Evolutionary conservation across 2,329 filamentous ascomycete genomes (phyloP).

Genomic region (Zarea fungicola): DNA sequence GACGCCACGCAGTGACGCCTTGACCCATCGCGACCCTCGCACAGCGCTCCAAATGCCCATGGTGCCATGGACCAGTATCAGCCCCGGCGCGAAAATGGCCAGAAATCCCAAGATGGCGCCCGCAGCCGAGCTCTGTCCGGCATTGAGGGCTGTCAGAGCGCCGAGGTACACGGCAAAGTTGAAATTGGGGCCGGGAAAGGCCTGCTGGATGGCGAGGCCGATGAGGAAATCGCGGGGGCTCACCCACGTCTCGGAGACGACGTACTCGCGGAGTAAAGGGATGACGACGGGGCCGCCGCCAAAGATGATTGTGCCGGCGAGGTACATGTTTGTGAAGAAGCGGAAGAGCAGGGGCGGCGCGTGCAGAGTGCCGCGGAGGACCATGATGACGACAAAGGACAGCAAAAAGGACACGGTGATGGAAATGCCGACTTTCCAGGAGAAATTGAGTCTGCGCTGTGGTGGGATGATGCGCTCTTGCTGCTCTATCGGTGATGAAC

Average conservation of each 20-base stretch:
- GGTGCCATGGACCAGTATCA: constrained; percentile 43
- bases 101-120: constrained; percentile 49
- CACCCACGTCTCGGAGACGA: constrained; percentile 67
- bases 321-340: constrained; percentile 68
- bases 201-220: constrained; percentile 65
- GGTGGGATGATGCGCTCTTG: constrained; percentile 26
- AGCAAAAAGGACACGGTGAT: constrained; percentile 46
- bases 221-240: constrained; percentile 65
- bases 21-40: constrained; percentile 40
- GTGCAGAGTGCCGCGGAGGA: constrained; percentile 42
- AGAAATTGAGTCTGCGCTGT: constrained; percentile 33
- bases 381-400: constrained; percentile 53
- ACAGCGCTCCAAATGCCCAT: constrained; percentile 53
- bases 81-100: constrained; percentile 48
- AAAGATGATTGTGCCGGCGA: constrained; percentile 65
- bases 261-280: constrained; percentile 54
- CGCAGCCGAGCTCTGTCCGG: constrained; percentile 29
- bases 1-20: constrained; percentile 46
- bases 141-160: constrained; percentile 39
- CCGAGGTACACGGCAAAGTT: constrained; percentile 56
- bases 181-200: constrained; percentile 51
- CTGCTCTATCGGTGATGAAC: too few relatives aligned
- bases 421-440: constrained; percentile 38
- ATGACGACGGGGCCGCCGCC: constrained; percentile 63
- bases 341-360: constrained; percentile 36